A percentile compares a stretch with the other conserved stretches of the same genome.
phyloP scores from a whole-genome alignment of 163 green algal genomes.

The Scenedesmus sp. region DNA sequence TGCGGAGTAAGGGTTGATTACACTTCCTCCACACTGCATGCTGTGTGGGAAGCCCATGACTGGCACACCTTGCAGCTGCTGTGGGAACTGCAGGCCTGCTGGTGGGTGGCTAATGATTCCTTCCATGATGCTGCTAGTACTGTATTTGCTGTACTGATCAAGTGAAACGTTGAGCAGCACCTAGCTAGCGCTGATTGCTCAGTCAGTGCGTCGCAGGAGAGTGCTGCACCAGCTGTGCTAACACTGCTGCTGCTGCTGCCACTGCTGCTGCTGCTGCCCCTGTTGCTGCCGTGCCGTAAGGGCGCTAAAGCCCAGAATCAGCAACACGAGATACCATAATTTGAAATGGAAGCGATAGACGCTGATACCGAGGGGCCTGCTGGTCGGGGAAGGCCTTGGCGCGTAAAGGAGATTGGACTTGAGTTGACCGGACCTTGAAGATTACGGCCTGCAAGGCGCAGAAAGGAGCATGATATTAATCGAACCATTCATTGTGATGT shows the following conservation, averaged over 20 bases:
- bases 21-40: not conserved
- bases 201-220: not conserved
- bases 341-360: not conserved
- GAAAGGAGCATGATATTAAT: not conserved
- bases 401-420: not conserved
- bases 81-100: not conserved
- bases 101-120: not conserved
- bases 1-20: not conserved
- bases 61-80: not conserved
- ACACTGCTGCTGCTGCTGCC: slow-evolving; percentile 17
- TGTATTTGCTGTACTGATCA: not conserved
- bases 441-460: not conserved
- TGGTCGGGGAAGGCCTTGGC: not conserved
- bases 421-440: not conserved
- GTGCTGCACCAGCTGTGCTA: not conserved
- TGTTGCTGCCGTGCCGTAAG: not conserved
- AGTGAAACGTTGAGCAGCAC: not conserved
- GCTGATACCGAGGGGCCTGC: not conserved
- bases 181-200: not conserved
- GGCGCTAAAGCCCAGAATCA: not conserved
- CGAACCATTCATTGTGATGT: not conserved
- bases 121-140: not conserved
- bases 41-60: not conserved
- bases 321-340: not conserved
- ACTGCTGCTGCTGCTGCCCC: not conserved